Evolutionary conservation across 345 rosid species (phyloP).

Genomic region (Pelargonium nanum): DNA sequence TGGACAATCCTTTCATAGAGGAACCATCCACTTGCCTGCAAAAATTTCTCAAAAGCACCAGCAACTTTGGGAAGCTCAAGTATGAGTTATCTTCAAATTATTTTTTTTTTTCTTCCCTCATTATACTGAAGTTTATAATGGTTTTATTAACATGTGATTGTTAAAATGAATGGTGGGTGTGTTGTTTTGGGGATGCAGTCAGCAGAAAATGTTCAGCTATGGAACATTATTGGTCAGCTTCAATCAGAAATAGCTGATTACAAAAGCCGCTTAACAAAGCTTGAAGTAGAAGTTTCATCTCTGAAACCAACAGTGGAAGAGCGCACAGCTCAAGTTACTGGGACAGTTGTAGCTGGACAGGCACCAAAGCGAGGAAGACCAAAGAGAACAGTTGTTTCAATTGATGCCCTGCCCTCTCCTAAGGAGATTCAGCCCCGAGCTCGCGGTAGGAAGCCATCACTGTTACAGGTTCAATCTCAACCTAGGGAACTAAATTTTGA

Average conservation of each 20-base stretch:
- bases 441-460: constrained; percentile 18
- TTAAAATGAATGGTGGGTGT: background rate
- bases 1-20: constrained; percentile 19
- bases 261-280: constrained; percentile 20
- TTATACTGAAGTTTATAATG: too few species aligned
- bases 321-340: constrained; percentile 6
- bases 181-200: constrained; percentile 17
- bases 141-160: background rate
- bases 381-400: constrained; percentile 19
- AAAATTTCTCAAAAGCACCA: constrained; percentile 38
- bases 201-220: constrained; percentile 26
- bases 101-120: background rate
- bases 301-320: constrained; percentile 14
- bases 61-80: constrained; percentile 36
- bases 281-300: constrained; percentile 27
- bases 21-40: constrained; percentile 19
- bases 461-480: constrained; percentile 13
- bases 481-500: constrained; percentile 13
- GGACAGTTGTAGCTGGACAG: constrained; percentile 12
- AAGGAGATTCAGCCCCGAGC: constrained; percentile 15
- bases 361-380: constrained; percentile 29
- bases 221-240: constrained; percentile 21
- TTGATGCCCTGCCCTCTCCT: constrained; percentile 15
- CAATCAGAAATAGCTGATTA: constrained; percentile 29
- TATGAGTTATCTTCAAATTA: constrained; percentile 10